phyloP scores from a whole-genome alignment of 2,329 filamentous ascomycete species.

The Helotiales sp. region DNA sequence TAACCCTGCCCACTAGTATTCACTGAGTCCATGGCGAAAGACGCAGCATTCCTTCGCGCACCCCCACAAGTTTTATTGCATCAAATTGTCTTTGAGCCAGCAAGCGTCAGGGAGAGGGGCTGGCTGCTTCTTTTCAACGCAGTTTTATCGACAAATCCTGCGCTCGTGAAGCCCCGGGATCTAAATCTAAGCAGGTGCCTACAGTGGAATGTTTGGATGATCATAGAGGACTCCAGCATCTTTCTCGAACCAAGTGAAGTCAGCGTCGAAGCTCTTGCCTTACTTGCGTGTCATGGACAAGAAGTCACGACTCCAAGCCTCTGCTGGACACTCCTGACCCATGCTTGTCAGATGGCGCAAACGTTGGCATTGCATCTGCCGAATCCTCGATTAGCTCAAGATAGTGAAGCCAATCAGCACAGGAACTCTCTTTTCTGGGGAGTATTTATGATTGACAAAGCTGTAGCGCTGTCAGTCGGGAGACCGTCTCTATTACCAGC shows the following conservation, averaged over 20 bases:
- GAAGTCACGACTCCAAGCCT: conserved; percentile 17
- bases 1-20: not conserved
- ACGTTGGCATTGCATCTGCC: conserved; percentile 13
- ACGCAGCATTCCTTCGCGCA: not conserved
- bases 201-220: conserved; percentile 20
- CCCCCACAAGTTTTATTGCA: conserved; percentile 9
- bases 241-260: conserved; percentile 16
- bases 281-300: conserved; percentile 15
- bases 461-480: conserved; percentile 18
- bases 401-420: conserved; percentile 4
- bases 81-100: conserved; percentile 18
- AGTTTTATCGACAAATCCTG: conserved; percentile 8
- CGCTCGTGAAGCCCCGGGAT: conserved; percentile 7
- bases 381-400: not conserved
- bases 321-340: conserved; percentile 17
- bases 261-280: conserved; percentile 15
- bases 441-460: conserved; percentile 18
- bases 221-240: conserved; percentile 17
- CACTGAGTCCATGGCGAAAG: not conserved
- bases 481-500: conserved; percentile 10
- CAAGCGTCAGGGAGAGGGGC: conserved; percentile 11
- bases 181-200: conserved; percentile 9
- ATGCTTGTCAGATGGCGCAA: conserved; percentile 21
- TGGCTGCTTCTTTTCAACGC: conserved; percentile 19
- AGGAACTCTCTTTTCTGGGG: conserved; percentile 19